Percentiles rank a stretch among this genome's conserved stretches.
These are phyloP conservation scores for Entomortierella parvispora DNA, from an alignment of 192 early-diverging fungal species.

Conservation along the genomic window DNA sequence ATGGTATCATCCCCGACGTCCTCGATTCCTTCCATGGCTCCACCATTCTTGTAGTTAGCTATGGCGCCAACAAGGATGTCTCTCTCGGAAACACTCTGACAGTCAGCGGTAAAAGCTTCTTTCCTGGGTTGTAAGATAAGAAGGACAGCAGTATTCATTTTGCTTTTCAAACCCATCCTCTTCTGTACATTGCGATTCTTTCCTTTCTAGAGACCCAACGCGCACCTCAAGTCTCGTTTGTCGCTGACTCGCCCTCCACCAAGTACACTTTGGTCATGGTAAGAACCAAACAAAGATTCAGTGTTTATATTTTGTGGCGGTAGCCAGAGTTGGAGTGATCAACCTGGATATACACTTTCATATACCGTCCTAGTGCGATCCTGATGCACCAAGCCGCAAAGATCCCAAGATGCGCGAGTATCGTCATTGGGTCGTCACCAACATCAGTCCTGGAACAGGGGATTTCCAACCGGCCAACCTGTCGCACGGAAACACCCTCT, in stretches of 20 bases:
- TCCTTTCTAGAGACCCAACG: conserved; percentile 31
- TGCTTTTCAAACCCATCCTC: background rate
- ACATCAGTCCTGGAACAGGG: conserved; percentile 54
- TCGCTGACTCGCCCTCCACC: conserved; percentile 19
- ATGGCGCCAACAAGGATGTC: conserved; percentile 31
- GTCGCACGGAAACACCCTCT: conserved; percentile 26
- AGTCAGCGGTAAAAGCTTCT: conserved; percentile 22
- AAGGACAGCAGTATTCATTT: background rate
- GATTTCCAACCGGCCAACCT: conserved; percentile 37
- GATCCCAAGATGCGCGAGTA: conserved; percentile 58
- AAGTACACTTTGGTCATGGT: conserved; percentile 49
- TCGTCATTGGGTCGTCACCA: conserved; percentile 67
- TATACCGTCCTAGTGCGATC: conserved; percentile 54
- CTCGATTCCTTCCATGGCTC: conserved; percentile 26
- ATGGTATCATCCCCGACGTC: conserved; percentile 58
- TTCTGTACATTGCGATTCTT: background rate
- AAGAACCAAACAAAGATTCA: background rate
- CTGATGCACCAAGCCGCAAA: conserved; percentile 62
- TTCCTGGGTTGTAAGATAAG: background rate
- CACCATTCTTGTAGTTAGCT: conserved; percentile 31
- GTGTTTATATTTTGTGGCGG: background rate
- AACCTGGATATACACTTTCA: too few species aligned
- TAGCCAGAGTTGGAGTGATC: too few species aligned
- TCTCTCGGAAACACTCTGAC: conserved; percentile 35
- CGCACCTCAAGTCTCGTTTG: conserved; percentile 31